A percentile compares a stretch with the other conserved stretches of the same genome.
Evolutionary conservation across 306 rosid genomes (phyloP).

Genomic region (Senna siamea): DNA sequence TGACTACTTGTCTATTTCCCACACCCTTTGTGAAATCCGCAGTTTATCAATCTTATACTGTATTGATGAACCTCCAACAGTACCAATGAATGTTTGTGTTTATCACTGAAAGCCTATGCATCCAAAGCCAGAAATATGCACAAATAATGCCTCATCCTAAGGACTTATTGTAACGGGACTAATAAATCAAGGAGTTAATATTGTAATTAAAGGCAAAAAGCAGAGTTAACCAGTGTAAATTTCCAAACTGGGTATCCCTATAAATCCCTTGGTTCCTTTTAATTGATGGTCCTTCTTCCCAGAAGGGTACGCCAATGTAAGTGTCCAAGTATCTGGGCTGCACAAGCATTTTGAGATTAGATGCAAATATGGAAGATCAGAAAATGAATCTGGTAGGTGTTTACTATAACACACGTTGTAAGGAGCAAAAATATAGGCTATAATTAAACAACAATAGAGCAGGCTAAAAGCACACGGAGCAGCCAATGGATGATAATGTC

Average conservation of each 20-base stretch:
- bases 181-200: not conserved
- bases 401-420: not conserved
- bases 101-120: too few species aligned
- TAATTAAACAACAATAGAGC: not conserved
- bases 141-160: too few species aligned
- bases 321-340: too few species aligned
- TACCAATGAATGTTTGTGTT: too few species aligned
- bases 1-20: too few species aligned
- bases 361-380: not conserved
- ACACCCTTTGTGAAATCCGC: too few species aligned
- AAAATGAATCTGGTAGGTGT: not conserved
- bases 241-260: not conserved
- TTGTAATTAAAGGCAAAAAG: too few species aligned
- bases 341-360: not conserved
- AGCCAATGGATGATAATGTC: not conserved
- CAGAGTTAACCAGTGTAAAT: not conserved
- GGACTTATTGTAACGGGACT: too few species aligned
- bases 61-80: too few species aligned
- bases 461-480: not conserved
- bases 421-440: not conserved
- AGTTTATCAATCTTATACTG: too few species aligned
- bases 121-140: too few species aligned
- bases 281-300: not conserved
- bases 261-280: not conserved
- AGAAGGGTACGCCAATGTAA: not conserved